Evolutionary conservation across 257 asterid genomes (phyloP).

Genomic region (Fraxinus anomala): DNA sequence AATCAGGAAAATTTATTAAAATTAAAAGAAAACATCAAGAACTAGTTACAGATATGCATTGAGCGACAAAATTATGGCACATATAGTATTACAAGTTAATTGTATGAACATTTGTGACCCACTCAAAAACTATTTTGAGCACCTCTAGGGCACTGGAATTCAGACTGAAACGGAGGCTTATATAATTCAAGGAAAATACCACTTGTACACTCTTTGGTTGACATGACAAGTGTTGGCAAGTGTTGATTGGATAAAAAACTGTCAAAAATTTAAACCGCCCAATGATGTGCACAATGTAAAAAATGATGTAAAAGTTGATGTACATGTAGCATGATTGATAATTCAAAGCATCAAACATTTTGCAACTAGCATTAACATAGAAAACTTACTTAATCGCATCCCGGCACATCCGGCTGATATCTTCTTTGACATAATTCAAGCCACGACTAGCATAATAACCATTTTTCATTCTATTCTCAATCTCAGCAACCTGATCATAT

Average conservation of each 20-base stretch:
- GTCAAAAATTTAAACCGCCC: too few relatives aligned
- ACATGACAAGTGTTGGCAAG: too few relatives aligned
- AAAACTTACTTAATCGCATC: conserved; percentile 87
- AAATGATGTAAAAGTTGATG: too few relatives aligned
- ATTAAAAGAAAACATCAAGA: neutral
- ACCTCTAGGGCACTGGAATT: neutral
- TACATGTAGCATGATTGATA: too few relatives aligned
- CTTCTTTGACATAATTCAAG: conserved; percentile 79
- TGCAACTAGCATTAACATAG: conserved; percentile 17
- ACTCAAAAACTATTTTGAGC: neutral
- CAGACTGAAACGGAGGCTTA: conserved; percentile 1
- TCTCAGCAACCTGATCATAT: conserved; percentile 66
- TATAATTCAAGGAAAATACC: neutral
- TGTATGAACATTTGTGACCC: neutral
- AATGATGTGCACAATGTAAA: too few relatives aligned
- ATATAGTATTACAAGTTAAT: neutral
- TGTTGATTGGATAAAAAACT: too few relatives aligned
- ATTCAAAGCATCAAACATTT: neutral
- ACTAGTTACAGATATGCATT: neutral
- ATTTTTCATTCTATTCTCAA: conserved; percentile 74
- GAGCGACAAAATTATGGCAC: neutral
- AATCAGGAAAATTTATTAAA: conserved; percentile 24
- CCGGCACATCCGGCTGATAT: conserved; percentile 85
- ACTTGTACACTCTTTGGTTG: too few relatives aligned
- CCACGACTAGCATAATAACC: conserved; percentile 90